phyloP scores from a whole-genome alignment of 192 early-diverging fungal genomes.

The Coemansia sp. region DNA sequence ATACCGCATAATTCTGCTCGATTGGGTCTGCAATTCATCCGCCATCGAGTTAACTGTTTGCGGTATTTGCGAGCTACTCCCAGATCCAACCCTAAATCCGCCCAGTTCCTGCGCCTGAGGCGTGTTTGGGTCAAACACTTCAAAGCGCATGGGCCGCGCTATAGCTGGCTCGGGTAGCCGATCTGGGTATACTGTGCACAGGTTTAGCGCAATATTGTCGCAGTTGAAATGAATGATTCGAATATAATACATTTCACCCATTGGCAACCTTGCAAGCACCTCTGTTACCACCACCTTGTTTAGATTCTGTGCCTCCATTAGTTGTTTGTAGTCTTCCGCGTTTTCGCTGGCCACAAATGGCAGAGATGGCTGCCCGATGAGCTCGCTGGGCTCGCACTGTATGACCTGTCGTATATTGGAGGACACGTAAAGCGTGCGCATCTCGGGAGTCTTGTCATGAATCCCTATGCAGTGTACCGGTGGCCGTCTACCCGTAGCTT shows the following conservation, averaged over 20 bases:
- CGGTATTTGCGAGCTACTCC: background rate
- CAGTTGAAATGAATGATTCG: conserved; percentile 30
- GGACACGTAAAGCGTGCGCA: conserved; percentile 37
- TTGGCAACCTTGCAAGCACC: background rate
- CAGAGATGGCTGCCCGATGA: conserved; percentile 4
- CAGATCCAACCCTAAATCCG: background rate
- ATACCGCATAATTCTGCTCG: conserved; percentile 1
- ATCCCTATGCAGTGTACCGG: conserved; percentile 18
- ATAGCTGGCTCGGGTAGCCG: background rate
- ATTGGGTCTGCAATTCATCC: background rate
- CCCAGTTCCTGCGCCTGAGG: background rate
- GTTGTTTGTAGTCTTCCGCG: conserved; percentile 6
- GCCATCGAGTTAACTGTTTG: background rate
- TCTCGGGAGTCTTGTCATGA: conserved; percentile 33
- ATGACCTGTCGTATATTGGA: conserved; percentile 15
- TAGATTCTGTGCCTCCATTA: background rate
- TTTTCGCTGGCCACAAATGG: conserved; percentile 12
- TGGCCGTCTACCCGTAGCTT: background rate
- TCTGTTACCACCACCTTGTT: conserved; percentile 12
- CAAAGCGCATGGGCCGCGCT: background rate
- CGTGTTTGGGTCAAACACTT: background rate
- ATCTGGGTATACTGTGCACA: conserved; percentile 3
- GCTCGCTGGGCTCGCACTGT: conserved; percentile 10
- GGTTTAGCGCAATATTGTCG: conserved; percentile 26
- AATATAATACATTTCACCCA: background rate